Evolutionary conservation across 2,329 filamentous ascomycete genomes (phyloP), one percentile per base, ranked within the genome.

Genomic region (Acephala macrosclerotiorum): DNA sequence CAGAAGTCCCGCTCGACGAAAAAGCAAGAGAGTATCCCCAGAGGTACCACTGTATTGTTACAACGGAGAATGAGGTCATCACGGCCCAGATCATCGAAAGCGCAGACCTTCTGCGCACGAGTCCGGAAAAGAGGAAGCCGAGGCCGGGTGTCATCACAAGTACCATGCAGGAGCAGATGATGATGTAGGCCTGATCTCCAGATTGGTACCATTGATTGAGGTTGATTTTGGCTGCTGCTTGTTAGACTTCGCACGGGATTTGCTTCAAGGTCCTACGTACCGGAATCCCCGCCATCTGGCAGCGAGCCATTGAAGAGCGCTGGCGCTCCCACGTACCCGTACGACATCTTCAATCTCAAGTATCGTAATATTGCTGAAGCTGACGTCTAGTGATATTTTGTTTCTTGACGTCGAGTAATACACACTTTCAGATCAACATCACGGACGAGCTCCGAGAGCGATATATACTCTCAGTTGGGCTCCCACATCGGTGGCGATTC

Each of bases 21-120:
- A 98, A 97, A 60, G 95, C 94, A 68, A 99, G 85, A 16, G 95
- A 97, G 80, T 97, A 99, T 42, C 96, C 96, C 95, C 96, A 98
- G 79, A 99, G 97, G 77, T 97, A 98, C 96, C 96, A 99, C 82
- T 99, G 96, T 83, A 99, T 97, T 64, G 92, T 91, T 78, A 97
- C 86, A 77, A 98, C 89, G 56, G 92, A 94, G 77, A 91, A 91
- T 56, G 94, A 96, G 79, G 91, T 95, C 92, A 99, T 96, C 81
- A 91, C 94, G 16, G 95, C 94, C 93, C 94, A 98, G 76, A 99
- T 96, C 84, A 98, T 91, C 70, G 94, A 97, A 49, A 99, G 87
- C 36, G 96, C 96, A 5, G 96, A 98, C 84, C 98, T 99, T 84
- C 96, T 89, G 71, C 96, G 91, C n/a, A 96, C 95, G 72, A 98